Conservation (phyloP, 2,329 filamentous ascomycete genomes). For the Chrysoporthe deuterocubensis region DNA sequence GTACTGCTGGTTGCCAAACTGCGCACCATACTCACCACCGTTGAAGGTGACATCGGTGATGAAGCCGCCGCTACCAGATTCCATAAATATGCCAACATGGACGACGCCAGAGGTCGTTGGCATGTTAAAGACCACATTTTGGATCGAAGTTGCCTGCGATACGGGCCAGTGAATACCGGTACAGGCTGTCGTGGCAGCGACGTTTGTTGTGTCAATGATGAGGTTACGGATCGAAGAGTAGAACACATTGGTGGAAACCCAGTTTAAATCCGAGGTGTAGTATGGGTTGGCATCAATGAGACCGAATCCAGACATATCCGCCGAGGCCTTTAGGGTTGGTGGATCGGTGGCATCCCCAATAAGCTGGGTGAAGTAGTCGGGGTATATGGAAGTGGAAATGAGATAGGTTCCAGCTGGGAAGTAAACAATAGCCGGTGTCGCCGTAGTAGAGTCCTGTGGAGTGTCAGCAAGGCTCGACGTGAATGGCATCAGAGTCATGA, state of each 20-base stretch:
- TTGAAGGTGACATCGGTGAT: slow-evolving; percentile 63
- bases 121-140: slow-evolving; percentile 63
- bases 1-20: slow-evolving; percentile 72
- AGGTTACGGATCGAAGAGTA: slow-evolving; percentile 64
- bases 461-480: slow-evolving; percentile 23
- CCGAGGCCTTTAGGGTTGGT: slow-evolving; percentile 58
- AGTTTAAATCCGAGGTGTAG: slow-evolving; percentile 48
- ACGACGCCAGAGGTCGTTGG: slow-evolving; percentile 52
- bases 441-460: slow-evolving; percentile 44
- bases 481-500: not conserved
- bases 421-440: slow-evolving; percentile 47
- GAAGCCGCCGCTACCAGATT: slow-evolving; percentile 40
- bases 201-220: slow-evolving; percentile 59
- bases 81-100: slow-evolving; percentile 63
- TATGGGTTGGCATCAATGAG: slow-evolving; percentile 56
- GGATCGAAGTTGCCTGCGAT: slow-evolving; percentile 64
- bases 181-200: slow-evolving; percentile 51
- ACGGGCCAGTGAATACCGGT: slow-evolving; percentile 72
- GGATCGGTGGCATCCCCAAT: slow-evolving; percentile 69
- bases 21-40: slow-evolving; percentile 63
- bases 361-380: slow-evolving; percentile 81
- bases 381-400: slow-evolving; percentile 70
- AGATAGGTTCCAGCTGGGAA: slow-evolving; percentile 64
- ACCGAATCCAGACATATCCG: slow-evolving; percentile 53
- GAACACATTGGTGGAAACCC: slow-evolving; percentile 62